Base-by-base conservation (phyloP, 1,284 basidiomycete species). In the Chondrostereum purpureum region DNA sequence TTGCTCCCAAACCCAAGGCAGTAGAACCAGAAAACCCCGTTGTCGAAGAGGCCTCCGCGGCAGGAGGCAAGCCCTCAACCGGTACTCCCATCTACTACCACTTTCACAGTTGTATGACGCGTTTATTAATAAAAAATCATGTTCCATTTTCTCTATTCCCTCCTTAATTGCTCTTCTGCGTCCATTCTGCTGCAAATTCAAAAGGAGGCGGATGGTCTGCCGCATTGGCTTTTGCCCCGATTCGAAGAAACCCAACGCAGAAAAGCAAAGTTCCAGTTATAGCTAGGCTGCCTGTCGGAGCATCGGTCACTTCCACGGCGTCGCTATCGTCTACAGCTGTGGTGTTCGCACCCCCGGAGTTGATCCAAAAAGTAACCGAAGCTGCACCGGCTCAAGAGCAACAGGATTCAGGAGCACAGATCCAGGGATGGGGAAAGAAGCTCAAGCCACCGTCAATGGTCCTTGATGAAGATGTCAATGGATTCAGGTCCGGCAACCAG, bases 381-480 rank as follows among this genome's bases (percentile, higher is more conserved):
- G 31, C 13, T 16, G 40, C 48, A 19, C 47, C 2, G 54, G 54
- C 35, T 63, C 53, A 27, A 3, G 14, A n/a, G 13, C 44, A 20
- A 54, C 53, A 55, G 21, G 53, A 42, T 54, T 56, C 64, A 56
- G 14, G 14, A n/a, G 18, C 13, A 24, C 52, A 34, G 39, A 58
- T 57, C 2, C 70, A 78, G 54, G 80, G 80, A 54, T 89, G 87
- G 88, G 83, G 83, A 22, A 87, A 85, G 66, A 88, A 89, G 59
- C 79, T 90, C 59, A 89, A 89, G 55, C 87, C 88, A n/a, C 88
- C 87, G 11, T 87, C 85, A 0, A 90, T 90, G 87, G 68, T 90
- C 17, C 73, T 90, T 8, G 87, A 90, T 51, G 88, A 91, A 51
- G 88, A 92, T 51, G 72, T 92, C 49, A 92, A 92, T 48, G 89